Base-by-base conservation (phyloP, 257 asterid genomes). In the Anisodus acutangulus region DNA sequence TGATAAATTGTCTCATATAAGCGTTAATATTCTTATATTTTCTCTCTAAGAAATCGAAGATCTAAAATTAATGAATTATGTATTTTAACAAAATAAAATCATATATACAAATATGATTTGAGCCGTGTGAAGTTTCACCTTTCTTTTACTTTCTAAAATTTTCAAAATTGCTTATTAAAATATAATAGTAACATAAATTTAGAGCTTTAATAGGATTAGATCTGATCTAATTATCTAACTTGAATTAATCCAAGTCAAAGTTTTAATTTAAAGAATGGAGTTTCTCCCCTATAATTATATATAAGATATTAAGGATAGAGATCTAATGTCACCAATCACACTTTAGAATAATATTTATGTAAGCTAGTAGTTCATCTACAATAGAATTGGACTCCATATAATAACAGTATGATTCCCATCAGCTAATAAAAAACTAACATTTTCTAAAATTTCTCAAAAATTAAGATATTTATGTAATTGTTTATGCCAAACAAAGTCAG, bases 221-320 rank as follows among this genome's bases (percentile, higher is more conserved):
- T 74, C 62, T 49, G 62, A 74, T 74, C 81, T 49, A 74, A 19
- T 11, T 19, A 19, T 19, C 45, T n/a, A 12, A 9, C 54, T 51
- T 74, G 15, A 9, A 69, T 37, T 69, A 16, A 74, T 74, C 81
- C 45, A 74, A 74, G 62, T 74, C 60, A 51, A 49, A 49, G 62
- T 22, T 47, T 49, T 3, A 22, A 49, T 49, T 10, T 74, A 49
- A 74, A 71, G 37, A n/a, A 43, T 43, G 57, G 79, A 70, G 5
- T 9, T 63, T 19, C 31, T 8, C 26, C 12, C 12, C 22, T 13
- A 6, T 37, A 26, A 39, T 26, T 69, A 69, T 37, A 68, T 39
- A 3, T 15, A 68, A 8, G 39, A 70, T 41, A 19, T 10, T 12
- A 74, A 47, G 10, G 37, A 9, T 35, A 70, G 55, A 19, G 60